Percentiles rank a stretch among this genome's conserved stretches.
Evolutionary conservation across 1,139 yeast genomes (phyloP).

Genomic region (Yarrowia galli): DNA sequence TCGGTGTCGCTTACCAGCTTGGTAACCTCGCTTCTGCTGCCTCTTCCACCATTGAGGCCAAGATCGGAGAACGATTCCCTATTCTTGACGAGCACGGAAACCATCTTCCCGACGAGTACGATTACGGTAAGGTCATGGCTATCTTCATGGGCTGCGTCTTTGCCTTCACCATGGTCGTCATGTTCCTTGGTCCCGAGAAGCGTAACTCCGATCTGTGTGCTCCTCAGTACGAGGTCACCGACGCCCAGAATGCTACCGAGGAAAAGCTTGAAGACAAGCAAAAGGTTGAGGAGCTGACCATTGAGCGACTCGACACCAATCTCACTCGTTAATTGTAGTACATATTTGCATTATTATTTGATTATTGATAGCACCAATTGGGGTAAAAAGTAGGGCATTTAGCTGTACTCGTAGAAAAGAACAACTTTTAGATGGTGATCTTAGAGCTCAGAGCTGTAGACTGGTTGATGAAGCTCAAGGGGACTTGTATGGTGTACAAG

Average conservation of each 20-base stretch:
- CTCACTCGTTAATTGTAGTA: slow-evolving; percentile 9
- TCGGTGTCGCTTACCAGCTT: slow-evolving; percentile 79
- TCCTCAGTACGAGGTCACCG: slow-evolving; percentile 25
- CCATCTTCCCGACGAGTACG: slow-evolving; percentile 49
- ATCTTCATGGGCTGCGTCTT: slow-evolving; percentile 83
- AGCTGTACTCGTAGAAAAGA: too few species aligned
- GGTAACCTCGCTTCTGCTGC: slow-evolving; percentile 88
- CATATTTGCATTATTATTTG: slow-evolving; percentile 11
- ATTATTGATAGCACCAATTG: neutral
- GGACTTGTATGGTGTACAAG: too few species aligned
- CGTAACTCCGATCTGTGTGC: slow-evolving; percentile 50
- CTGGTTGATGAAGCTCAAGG: too few species aligned
- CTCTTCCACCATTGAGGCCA: slow-evolving; percentile 80
- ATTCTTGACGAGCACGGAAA: slow-evolving; percentile 52
- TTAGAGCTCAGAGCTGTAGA: too few species aligned
- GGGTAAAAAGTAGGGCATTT: too few species aligned
- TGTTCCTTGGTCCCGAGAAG: slow-evolving; percentile 78
- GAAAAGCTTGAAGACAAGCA: slow-evolving; percentile 27
- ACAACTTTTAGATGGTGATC: too few species aligned
- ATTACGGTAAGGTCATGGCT: slow-evolving; percentile 77
- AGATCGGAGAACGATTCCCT: slow-evolving; percentile 74
- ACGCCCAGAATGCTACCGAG: slow-evolving; percentile 1
- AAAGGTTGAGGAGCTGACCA: slow-evolving; percentile 4
- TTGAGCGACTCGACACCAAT: slow-evolving; percentile 21
- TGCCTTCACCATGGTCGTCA: slow-evolving; percentile 63